Base-by-base conservation (phyloP, 306 rosid species). In the Sicyos baderoa region DNA sequence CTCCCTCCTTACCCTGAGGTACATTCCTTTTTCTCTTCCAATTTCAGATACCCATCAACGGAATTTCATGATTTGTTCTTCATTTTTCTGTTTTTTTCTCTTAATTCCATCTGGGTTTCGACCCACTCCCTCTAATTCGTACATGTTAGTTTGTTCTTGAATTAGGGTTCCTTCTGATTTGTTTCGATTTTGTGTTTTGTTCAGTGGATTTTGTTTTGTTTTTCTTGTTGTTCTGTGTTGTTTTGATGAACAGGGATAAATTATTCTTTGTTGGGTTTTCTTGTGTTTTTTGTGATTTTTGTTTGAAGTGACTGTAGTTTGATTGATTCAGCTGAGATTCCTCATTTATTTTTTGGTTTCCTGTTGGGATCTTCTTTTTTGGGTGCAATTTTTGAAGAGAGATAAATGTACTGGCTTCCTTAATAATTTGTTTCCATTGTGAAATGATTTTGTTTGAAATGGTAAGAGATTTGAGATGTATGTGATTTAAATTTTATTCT, bases 1-100 rank as follows among this genome's bases (percentile, higher is more conserved):
- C 90, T 91, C 47, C 95, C 89, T 74, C 86, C 95, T 49, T 91
- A 91, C 77, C 86, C 89, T 23, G 84, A 91, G 97, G 96, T 91
- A 68, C 64, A 71, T 65, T 63, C 58, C 10, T 62, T 7, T 53
- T 45, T 68, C 76, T 55, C 42, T 22, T 45, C 8, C 71, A 47
- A 15, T 45, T 65, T 65, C 71, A 45, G 21, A 45, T 27, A 65
- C 54, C 55, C 71, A 44, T 50, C 40, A 12, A 22, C 3, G 3
- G 21, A 47, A 65, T 12, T 10, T 10, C 0, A 66, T 49, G 16
- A 23, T 23, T 0, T 21, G 8, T 47, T 9, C 12, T 66, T 22
- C 16, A 25, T 23, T 22, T 57, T 54, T 1, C 15, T 22, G 6
- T 1, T 47, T 4, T 48, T 66, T 25, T 4, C 21, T 67, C 13